A percentile compares a stretch with the other conserved stretches of the same genome.
These are phyloP conservation scores for Fusarium nanum DNA, from an alignment of 2,329 filamentous ascomycete genomes.

Conservation along the genomic window DNA sequence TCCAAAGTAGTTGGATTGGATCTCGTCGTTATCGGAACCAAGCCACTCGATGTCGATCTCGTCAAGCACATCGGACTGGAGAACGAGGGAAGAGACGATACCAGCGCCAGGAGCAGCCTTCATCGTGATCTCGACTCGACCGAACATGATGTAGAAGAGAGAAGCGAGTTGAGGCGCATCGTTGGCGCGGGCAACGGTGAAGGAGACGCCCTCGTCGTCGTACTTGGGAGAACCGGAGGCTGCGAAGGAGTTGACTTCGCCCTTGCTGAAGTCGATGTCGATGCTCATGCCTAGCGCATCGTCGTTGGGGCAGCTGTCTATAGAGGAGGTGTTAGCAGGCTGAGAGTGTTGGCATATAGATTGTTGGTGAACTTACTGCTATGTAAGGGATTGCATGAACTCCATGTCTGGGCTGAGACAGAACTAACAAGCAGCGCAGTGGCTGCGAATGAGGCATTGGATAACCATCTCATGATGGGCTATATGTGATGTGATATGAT, in stretches of 20 bases:
- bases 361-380: slow-evolving; percentile 47
- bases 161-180: slow-evolving; percentile 89
- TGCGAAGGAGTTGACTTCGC: slow-evolving; percentile 82
- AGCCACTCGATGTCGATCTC: slow-evolving; percentile 99
- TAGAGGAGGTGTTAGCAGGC: background rate
- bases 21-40: slow-evolving; percentile 77
- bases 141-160: slow-evolving; percentile 99
- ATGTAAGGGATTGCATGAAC: slow-evolving; percentile 54
- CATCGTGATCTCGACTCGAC: slow-evolving; percentile 85
- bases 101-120: slow-evolving; percentile 89
- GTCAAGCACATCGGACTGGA: slow-evolving; percentile 91
- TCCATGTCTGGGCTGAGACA: slow-evolving; percentile 55
- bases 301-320: slow-evolving; percentile 76
- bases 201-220: slow-evolving; percentile 78
- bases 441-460: slow-evolving; percentile 33
- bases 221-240: slow-evolving; percentile 78
- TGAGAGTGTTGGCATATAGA: slow-evolving; percentile 8
- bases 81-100: slow-evolving; percentile 91
- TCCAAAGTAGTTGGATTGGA: slow-evolving; percentile 98
- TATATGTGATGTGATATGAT: slow-evolving; percentile 8
- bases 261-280: slow-evolving; percentile 83
- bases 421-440: slow-evolving; percentile 42
- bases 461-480: slow-evolving; percentile 43
- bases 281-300: slow-evolving; percentile 86
- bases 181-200: slow-evolving; percentile 81